These are phyloP conservation scores for Gossypioides kirkii DNA, from an alignment of 345 rosid genomes.

Conservation along the genomic window DNA sequence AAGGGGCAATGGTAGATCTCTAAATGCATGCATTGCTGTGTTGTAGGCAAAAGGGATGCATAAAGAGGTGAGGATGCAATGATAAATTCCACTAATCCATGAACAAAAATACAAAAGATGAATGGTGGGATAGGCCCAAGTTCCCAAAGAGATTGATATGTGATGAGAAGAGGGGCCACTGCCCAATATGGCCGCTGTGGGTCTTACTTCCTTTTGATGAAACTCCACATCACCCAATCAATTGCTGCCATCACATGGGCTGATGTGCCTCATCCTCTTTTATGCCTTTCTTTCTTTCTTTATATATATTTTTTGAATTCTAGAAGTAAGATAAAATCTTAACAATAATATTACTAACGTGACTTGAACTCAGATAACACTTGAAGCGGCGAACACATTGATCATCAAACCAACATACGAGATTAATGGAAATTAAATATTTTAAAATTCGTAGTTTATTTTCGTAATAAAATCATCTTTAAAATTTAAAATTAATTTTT, in stretches of 20 bases:
- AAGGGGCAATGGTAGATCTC: background rate
- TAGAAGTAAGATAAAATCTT: no score
- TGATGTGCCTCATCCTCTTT: slow-evolving; percentile 25
- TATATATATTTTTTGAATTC: no score
- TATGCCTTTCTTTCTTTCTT: background rate
- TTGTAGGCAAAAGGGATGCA: background rate
- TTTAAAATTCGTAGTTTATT: no score
- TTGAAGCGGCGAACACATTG: no score
- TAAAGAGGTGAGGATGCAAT: background rate
- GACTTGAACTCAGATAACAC: no score
- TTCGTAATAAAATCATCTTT: no score
- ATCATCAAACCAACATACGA: no score
- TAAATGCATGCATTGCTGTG: background rate
- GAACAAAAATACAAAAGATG: slow-evolving; percentile 10
- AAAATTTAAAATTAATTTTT: no score
- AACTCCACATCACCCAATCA: slow-evolving; percentile 26
- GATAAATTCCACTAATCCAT: slow-evolving; percentile 12
- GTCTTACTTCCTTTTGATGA: slow-evolving; percentile 23
- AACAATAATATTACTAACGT: no score
- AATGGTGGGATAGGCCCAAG: slow-evolving; percentile 58
- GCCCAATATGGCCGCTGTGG: background rate
- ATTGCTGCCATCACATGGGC: slow-evolving; percentile 29
- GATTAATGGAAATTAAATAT: background rate
- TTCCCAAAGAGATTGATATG: slow-evolving; percentile 81
- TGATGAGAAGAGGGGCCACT: slow-evolving; percentile 28